These are phyloP conservation scores for Nemania diffusa DNA, from an alignment of 2,329 filamentous ascomycete species.

Conservation along the genomic window DNA sequence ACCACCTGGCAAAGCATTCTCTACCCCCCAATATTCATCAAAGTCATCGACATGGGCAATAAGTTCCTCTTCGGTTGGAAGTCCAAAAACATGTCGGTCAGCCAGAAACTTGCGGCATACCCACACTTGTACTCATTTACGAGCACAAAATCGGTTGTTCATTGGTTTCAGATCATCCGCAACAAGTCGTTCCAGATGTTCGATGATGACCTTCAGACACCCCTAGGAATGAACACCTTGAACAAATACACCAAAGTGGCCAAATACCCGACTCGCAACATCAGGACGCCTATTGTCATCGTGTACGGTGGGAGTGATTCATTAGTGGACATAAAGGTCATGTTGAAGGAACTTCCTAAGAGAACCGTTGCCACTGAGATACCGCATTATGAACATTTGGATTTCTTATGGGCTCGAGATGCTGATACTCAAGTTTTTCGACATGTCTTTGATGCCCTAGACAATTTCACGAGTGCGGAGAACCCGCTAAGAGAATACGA, in stretches of 20 bases:
- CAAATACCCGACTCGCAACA: conserved; percentile 95
- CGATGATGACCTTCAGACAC: conserved; percentile 89
- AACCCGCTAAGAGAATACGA: conserved; percentile 71
- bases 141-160: conserved; percentile 94
- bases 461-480: conserved; percentile 71
- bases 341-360: conserved; percentile 86
- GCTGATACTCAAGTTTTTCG: conserved; percentile 87
- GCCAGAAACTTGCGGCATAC: conserved; percentile 95
- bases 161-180: conserved; percentile 99
- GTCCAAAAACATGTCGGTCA: conserved; percentile 81
- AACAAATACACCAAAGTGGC: conserved; percentile 95
- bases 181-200: conserved; percentile 98
- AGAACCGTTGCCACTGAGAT: conserved; percentile 89
- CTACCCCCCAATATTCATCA: conserved; percentile 92
- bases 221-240: conserved; percentile 74
- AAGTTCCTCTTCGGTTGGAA: conserved; percentile 91
- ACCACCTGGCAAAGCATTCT: conserved; percentile 98
- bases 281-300: conserved; percentile 92
- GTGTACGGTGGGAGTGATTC: conserved; percentile 95
- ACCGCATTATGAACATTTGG: conserved; percentile 93
- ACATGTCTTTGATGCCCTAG: conserved; percentile 89
- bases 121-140: conserved; percentile 97
- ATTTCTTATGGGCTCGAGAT: conserved; percentile 93
- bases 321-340: conserved; percentile 90
- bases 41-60: conserved; percentile 84